Conservation (phyloP, 768 basidiomycete species). For the Pleurotus cornucopiae region DNA sequence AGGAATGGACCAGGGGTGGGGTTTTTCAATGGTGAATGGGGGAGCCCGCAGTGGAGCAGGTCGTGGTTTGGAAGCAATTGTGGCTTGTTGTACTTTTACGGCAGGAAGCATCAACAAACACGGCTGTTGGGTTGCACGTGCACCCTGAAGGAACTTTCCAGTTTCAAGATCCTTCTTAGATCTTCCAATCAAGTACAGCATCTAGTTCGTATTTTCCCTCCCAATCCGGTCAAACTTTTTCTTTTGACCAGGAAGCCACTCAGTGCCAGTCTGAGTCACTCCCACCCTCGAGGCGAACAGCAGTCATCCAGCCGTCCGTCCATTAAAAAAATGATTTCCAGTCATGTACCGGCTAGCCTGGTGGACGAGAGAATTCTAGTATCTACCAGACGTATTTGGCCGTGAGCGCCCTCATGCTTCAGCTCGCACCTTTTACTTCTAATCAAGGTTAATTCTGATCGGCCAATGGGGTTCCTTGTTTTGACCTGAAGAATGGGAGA, state of each 20-base stretch:
- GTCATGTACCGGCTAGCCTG: conserved; percentile 6
- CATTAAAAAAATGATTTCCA: no score
- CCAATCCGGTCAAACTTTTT: neutral
- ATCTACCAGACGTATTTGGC: conserved; percentile 20
- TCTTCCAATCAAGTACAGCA: conserved; percentile 22
- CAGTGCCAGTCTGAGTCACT: neutral
- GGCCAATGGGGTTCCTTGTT: conserved; percentile 19
- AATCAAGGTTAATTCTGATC: conserved; percentile 21
- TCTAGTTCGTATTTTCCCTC: conserved; percentile 24
- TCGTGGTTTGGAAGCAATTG: conserved; percentile 50
- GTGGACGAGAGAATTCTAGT: conserved; percentile 8
- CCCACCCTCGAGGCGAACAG: no score
- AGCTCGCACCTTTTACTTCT: conserved; percentile 20
- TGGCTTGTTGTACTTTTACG: conserved; percentile 45
- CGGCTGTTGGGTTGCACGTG: conserved; percentile 39
- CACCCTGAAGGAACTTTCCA: conserved; percentile 34
- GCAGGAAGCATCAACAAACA: conserved; percentile 53
- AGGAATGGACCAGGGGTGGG: conserved; percentile 14
- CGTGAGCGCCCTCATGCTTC: conserved; percentile 20
- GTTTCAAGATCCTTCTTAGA: conserved; percentile 30
- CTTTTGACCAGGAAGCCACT: neutral
- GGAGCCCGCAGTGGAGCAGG: conserved; percentile 41
- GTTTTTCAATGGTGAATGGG: conserved; percentile 24
- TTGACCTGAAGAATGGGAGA: neutral
- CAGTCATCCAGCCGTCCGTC: no score